Conservation (phyloP, 352 stramenopile genomes). For the Globisporangium paroecandrum region DNA sequence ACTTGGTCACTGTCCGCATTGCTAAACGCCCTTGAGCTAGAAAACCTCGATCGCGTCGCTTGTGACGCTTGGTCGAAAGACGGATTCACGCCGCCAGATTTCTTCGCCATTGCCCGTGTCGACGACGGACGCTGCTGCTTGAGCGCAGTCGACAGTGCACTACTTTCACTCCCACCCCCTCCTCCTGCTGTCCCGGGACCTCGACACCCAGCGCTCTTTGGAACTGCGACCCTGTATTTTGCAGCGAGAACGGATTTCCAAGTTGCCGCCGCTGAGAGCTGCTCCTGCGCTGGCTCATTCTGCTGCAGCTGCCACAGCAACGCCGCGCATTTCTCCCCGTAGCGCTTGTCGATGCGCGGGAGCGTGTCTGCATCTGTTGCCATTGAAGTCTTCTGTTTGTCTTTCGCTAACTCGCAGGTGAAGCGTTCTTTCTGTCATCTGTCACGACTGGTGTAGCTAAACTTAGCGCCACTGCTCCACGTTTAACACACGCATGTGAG, state of each 20-base stretch:
- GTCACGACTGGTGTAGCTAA: background rate
- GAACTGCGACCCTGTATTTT: constrained; percentile 3
- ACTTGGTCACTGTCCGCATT: background rate
- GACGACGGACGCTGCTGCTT: constrained; percentile 12
- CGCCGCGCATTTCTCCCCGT: constrained; percentile 13
- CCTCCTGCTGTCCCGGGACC: background rate
- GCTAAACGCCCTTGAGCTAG: constrained; percentile 1
- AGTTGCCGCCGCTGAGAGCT: background rate
- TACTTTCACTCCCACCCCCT: background rate
- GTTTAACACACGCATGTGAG: background rate
- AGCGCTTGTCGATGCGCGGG: constrained; percentile 14
- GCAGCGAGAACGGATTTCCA: background rate
- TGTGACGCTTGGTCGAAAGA: background rate
- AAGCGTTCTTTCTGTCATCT: background rate
- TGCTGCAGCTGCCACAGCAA: constrained; percentile 7
- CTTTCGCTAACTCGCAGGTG: background rate
- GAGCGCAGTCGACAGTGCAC: background rate
- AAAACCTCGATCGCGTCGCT: background rate
- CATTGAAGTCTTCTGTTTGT: background rate
- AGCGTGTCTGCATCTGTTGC: constrained; percentile 4
- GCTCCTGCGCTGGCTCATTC: constrained; percentile 1
- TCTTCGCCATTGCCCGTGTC: background rate
- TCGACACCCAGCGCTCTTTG: constrained; percentile 13
- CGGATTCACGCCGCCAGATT: background rate
- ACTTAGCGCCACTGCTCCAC: background rate